Percentiles rank a stretch among this genome's conserved stretches.
phyloP scores from a whole-genome alignment of 768 basidiomycete species.

The Lactarius hengduanensis region DNA sequence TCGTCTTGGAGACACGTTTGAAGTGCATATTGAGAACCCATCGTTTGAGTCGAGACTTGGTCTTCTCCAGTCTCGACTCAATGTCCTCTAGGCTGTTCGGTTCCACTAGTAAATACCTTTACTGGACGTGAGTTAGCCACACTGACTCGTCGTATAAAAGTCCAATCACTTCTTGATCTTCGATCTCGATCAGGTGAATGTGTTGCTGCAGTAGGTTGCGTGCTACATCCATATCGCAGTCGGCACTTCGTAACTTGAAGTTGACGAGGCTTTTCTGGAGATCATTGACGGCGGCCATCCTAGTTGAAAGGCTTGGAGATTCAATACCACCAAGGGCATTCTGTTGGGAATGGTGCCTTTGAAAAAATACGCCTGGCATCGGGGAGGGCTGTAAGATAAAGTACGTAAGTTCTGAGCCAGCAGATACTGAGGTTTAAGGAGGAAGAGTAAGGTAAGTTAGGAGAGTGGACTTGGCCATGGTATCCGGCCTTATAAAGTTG shows the following conservation, averaged over 20 bases:
- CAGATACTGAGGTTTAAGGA: neutral
- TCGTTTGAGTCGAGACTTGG: neutral
- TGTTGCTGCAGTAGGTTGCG: neutral
- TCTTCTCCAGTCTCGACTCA: neutral
- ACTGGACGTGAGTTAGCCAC: neutral
- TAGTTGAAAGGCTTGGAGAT: neutral
- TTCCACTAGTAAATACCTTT: neutral
- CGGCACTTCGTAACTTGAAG: neutral
- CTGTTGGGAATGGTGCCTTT: neutral
- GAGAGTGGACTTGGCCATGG: neutral
- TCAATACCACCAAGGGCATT: neutral
- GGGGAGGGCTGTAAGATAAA: neutral
- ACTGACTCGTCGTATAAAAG: neutral
- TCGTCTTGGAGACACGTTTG: constrained; percentile 21
- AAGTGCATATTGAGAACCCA: neutral
- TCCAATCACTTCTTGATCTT: neutral
- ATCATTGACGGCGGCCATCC: neutral
- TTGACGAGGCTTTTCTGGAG: neutral
- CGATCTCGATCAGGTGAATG: neutral
- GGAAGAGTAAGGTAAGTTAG: neutral
- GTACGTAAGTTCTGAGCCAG: neutral
- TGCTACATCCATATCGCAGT: neutral
- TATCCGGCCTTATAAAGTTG: neutral
- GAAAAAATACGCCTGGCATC: neutral
- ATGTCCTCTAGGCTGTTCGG: neutral